phyloP scores from a whole-genome alignment of 176 grass and related monocot genomes.

The Carex cristatella region DNA sequence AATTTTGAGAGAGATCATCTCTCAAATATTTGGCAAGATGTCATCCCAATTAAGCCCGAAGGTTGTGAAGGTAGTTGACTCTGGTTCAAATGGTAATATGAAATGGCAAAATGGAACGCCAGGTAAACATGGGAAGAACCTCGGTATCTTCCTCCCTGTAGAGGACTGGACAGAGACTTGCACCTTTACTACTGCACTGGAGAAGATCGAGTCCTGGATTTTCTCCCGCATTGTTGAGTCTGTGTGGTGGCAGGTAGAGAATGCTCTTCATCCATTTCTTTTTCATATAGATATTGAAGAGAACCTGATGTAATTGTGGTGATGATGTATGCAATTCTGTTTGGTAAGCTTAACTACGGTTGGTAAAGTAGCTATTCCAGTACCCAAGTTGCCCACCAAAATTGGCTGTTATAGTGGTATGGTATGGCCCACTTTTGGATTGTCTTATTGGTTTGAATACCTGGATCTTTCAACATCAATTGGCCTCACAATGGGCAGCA shows the following conservation, averaged over 20 bases:
- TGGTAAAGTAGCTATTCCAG: conserved; percentile 1
- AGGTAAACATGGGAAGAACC: conserved; percentile 36
- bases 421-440: neutral
- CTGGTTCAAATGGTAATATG: conserved; percentile 37
- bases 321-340: neutral
- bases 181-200: conserved; percentile 51
- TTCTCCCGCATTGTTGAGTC: conserved; percentile 87
- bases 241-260: conserved; percentile 97
- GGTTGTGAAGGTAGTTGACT: conserved; percentile 28
- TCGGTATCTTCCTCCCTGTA: conserved; percentile 32
- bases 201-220: conserved; percentile 91
- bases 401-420: neutral
- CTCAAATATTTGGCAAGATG: conserved; percentile 50
- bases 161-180: conserved; percentile 67
- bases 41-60: conserved; percentile 23
- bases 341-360: neutral
- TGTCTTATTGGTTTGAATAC: neutral
- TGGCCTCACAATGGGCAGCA: neutral
- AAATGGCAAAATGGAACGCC: conserved; percentile 37
- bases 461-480: neutral
- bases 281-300: neutral
- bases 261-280: conserved; percentile 1
- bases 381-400: neutral
- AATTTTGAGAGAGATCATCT: conserved; percentile 76
- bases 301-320: neutral